These are phyloP conservation scores for Lavandula angustifolia DNA, from an alignment of 257 asterid species.

Conservation along the genomic window DNA sequence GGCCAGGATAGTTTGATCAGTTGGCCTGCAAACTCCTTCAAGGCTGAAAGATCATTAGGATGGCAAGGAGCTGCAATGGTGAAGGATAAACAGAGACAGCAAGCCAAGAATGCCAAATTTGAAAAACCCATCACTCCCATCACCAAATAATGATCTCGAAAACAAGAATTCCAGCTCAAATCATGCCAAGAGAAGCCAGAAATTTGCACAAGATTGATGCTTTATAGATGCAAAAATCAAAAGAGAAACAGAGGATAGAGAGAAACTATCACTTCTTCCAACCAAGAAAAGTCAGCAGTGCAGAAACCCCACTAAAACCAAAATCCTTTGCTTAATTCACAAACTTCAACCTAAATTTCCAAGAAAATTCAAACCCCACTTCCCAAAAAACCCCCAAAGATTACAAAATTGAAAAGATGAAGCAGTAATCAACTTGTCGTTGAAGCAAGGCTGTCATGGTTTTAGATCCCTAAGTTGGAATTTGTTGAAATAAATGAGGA, in stretches of 20 bases:
- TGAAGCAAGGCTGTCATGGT: conserved; percentile 47
- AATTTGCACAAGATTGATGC: conserved; percentile 19
- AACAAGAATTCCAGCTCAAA: conserved; percentile 30
- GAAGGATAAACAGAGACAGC: conserved; percentile 42
- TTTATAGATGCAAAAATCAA: conserved; percentile 25
- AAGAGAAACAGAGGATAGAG: conserved; percentile 26
- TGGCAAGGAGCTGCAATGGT: conserved; percentile 55
- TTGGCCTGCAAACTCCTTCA: conserved; percentile 67
- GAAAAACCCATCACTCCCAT: conserved; percentile 38
- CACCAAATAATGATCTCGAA: conserved; percentile 37
- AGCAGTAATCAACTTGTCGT: conserved; percentile 38
- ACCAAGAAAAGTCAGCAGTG: conserved; percentile 36
- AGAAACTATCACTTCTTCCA: conserved; percentile 23
- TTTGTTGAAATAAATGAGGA: conserved; percentile 27
- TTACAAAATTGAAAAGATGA: conserved; percentile 27
- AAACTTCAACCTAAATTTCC: conserved; percentile 27
- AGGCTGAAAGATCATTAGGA: conserved; percentile 59
- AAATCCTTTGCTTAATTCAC: conserved; percentile 36
- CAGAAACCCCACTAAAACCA: conserved; percentile 21
- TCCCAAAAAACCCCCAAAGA: conserved; percentile 52
- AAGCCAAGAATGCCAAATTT: conserved; percentile 50
- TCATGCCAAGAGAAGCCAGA: conserved; percentile 38
- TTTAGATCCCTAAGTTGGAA: conserved; percentile 63
- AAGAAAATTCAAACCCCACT: conserved; percentile 39
- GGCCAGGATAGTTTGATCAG: conserved; percentile 59